These are phyloP conservation scores for Zygoascus flipseniorum DNA, from an alignment of 805 yeast species.

Conservation along the genomic window DNA sequence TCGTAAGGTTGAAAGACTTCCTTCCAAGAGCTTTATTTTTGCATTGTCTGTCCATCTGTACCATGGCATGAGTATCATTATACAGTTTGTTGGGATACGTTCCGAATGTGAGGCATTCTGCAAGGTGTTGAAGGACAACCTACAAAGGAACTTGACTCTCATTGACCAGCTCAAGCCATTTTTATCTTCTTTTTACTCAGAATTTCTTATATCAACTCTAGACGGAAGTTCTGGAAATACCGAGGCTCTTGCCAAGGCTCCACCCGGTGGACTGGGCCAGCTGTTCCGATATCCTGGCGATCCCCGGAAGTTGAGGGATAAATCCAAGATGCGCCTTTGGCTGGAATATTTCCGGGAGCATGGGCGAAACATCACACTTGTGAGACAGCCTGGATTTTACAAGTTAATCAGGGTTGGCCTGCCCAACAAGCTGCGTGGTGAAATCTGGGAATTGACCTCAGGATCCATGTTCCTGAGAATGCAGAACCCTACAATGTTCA, in stretches of 20 bases:
- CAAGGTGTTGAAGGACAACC: slow-evolving; percentile 48
- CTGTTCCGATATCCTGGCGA: slow-evolving; percentile 85
- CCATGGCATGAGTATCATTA: slow-evolving; percentile 50
- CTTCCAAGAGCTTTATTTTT: slow-evolving; percentile 65
- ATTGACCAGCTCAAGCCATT: slow-evolving; percentile 58
- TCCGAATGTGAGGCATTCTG: slow-evolving; percentile 78
- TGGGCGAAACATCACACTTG: slow-evolving; percentile 75
- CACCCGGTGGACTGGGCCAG: slow-evolving; percentile 88
- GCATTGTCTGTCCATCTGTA: slow-evolving; percentile 67
- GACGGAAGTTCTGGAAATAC: slow-evolving; percentile 23
- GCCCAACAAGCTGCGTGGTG: slow-evolving; percentile 93
- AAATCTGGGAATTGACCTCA: slow-evolving; percentile 86
- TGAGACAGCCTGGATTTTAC: slow-evolving; percentile 68
- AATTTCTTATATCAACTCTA: slow-evolving; percentile 50
- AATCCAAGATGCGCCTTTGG: slow-evolving; percentile 86
- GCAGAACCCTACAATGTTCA: slow-evolving; percentile 53
- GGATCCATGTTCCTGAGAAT: slow-evolving; percentile 77
- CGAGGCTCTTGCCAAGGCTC: slow-evolving; percentile 20
- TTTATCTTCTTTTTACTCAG: slow-evolving; percentile 71
- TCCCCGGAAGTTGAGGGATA: slow-evolving; percentile 65
- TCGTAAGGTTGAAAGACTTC: slow-evolving; percentile 78
- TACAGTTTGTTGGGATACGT: slow-evolving; percentile 72
- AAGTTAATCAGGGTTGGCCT: slow-evolving; percentile 82
- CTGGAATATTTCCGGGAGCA: slow-evolving; percentile 77
- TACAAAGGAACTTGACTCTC: slow-evolving; percentile 55